Percentiles rank a stretch among this genome's conserved stretches.
Conservation (phyloP, 140 eudicot species). For the Oenanthe javanica region DNA sequence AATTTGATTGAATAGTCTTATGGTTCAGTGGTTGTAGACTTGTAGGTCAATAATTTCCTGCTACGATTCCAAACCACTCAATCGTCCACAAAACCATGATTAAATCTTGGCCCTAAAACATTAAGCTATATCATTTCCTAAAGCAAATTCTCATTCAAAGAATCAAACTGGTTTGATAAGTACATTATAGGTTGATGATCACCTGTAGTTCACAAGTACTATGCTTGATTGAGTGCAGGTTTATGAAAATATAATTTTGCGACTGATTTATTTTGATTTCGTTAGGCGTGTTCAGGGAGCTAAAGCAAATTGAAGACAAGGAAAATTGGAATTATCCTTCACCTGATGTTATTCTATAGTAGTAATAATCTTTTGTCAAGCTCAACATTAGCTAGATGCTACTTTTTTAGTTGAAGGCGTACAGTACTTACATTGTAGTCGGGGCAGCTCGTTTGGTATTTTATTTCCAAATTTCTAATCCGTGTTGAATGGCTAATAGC, state of each 20-base stretch:
- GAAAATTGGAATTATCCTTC: background rate
- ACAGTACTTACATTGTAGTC: too few relatives aligned
- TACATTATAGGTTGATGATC: too few relatives aligned
- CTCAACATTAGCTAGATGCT: background rate
- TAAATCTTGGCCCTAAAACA: too few relatives aligned
- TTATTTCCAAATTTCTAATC: background rate
- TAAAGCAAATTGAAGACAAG: conserved; percentile 17
- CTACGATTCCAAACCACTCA: background rate
- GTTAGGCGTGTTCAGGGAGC: conserved; percentile 11
- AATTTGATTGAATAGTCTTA: background rate
- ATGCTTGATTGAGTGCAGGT: background rate
- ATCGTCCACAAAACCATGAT: background rate
- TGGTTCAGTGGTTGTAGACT: background rate
- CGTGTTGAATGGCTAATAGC: background rate
- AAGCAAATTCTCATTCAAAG: too few relatives aligned
- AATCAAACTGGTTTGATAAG: too few relatives aligned
- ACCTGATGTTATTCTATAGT: background rate
- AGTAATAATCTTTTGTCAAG: background rate
- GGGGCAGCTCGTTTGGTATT: too few relatives aligned
- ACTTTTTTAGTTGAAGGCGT: background rate
- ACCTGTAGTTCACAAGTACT: too few relatives aligned
- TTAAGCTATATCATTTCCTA: too few relatives aligned
- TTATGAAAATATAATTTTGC: background rate
- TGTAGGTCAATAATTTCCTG: too few relatives aligned
- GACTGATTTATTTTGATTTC: background rate